A percentile compares a stretch with the other conserved stretches of the same genome.
These are phyloP conservation scores for Pterocarpus macrocarpus DNA, from an alignment of 306 rosid species.

Conservation along the genomic window DNA sequence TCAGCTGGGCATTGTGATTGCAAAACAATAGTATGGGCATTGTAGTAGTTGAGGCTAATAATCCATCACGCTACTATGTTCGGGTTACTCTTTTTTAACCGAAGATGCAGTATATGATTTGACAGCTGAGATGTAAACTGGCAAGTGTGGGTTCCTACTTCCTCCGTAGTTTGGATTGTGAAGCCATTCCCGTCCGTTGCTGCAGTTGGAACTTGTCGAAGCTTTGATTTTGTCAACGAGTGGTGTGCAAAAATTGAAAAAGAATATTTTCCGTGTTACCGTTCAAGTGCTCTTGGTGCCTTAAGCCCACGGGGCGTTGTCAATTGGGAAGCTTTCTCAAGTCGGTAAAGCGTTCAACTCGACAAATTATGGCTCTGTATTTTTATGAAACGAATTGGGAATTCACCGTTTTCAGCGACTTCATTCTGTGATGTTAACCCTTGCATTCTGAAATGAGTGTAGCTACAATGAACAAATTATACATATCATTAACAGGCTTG, in stretches of 20 bases:
- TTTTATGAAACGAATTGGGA: not conserved
- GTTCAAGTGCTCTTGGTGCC: not conserved
- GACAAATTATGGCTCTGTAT: not conserved
- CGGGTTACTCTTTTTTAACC: not conserved
- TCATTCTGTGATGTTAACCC: not conserved
- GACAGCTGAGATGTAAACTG: not conserved
- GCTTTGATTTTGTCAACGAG: too few species aligned
- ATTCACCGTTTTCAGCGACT: not conserved
- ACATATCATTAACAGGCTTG: constrained; percentile 33
- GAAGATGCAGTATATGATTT: not conserved
- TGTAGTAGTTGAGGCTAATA: not conserved
- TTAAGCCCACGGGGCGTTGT: not conserved
- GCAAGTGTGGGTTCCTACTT: not conserved
- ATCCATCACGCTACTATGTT: not conserved
- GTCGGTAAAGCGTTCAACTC: not conserved
- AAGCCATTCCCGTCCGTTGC: not conserved
- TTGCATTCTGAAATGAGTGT: not conserved
- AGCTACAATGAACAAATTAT: constrained; percentile 41
- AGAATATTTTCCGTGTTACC: too few species aligned
- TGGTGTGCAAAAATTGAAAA: not conserved
- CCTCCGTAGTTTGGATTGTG: too few species aligned
- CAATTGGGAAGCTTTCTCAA: not conserved
- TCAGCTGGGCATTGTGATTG: not conserved
- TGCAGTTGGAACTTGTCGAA: not conserved
- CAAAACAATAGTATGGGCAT: not conserved